phyloP scores from a whole-genome alignment of 306 rosid species.

The Vicia sativa region DNA sequence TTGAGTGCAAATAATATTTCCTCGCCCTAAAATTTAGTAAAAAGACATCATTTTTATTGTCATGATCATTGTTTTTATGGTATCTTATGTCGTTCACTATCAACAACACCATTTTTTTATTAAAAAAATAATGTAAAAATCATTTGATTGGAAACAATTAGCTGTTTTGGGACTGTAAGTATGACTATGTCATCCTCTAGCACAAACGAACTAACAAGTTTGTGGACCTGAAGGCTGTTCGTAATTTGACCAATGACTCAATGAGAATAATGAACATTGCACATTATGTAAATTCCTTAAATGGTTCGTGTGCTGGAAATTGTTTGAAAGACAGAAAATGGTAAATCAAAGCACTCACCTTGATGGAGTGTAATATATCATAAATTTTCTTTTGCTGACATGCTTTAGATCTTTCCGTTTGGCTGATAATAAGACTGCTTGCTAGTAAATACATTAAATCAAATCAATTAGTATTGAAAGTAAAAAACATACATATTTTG shows the following conservation, averaged over 20 bases:
- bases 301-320: constrained; percentile 31
- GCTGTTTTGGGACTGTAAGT: constrained; percentile 11
- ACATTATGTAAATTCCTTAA: constrained; percentile 3
- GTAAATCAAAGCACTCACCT: background rate
- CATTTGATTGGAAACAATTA: constrained; percentile 7
- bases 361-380: constrained; percentile 2
- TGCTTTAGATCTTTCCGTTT: constrained; percentile 16
- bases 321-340: constrained; percentile 25
- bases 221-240: background rate
- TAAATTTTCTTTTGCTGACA: constrained; percentile 18
- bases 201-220: background rate
- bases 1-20: constrained; percentile 18
- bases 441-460: background rate
- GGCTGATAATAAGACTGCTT: constrained; percentile 21
- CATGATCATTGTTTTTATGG: constrained; percentile 1
- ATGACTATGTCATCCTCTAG: constrained; percentile 22
- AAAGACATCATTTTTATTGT: constrained; percentile 1
- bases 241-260: background rate
- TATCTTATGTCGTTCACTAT: constrained; percentile 16
- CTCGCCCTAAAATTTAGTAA: constrained; percentile 6
- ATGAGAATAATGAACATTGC: background rate
- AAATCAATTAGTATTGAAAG: background rate
- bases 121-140: constrained; percentile 14
- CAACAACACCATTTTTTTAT: background rate
- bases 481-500: constrained; percentile 18